Evolutionary conservation across 495 filamentous ascomycete genomes (phyloP), one percentile per base, ranked within the genome.

Genomic region (Hyphodiscus hymeniophilus): DNA sequence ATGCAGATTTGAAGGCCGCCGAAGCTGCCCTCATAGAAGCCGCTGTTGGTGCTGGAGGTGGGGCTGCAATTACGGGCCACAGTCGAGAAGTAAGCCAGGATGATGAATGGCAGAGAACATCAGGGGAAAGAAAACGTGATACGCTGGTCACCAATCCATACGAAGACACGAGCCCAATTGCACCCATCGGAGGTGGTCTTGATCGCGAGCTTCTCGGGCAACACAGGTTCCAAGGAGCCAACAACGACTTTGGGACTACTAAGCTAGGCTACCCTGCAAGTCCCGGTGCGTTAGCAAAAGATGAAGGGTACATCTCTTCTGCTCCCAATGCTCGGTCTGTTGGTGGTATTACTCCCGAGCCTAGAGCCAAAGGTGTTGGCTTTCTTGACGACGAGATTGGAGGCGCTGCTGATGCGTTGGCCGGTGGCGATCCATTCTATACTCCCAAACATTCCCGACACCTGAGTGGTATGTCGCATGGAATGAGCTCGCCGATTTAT

Each of bases 301-400:
- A 95, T 59, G 90, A 96, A 67, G 91, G 91, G 11, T 95, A 95
- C 61, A 85, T 89, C 40, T 94, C 90, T 13, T 86, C 87, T 48
- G 83, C 83, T 17, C 82, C 72, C 20, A 78, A 87, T 63, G 80
- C 78, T 51, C 66, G 75, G 33, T 79, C 77, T 41, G 70, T 74
- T 2, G 75, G 71, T 46, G 62, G 67, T 24, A 60, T 65, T 30
- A 83, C 79, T 13, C 86, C 86, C 2, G 79, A 82, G 33, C 65
- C 65, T 33, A 75, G 72, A 21, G 71, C 64, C 44, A 83, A 82
- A 47, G 79, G 76, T 13, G 66, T 84, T 23, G 75, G 70, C 26
- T 70, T 80, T 33, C 63, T 75, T 11, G 73, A 79, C 51, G 70
- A 75, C 42, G 67, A 74, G 40, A 16, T 48, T 17, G 75, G 72